Evolutionary conservation across 768 basidiomycete species (phyloP).

Genomic region (Nevesoporus exiguus): DNA sequence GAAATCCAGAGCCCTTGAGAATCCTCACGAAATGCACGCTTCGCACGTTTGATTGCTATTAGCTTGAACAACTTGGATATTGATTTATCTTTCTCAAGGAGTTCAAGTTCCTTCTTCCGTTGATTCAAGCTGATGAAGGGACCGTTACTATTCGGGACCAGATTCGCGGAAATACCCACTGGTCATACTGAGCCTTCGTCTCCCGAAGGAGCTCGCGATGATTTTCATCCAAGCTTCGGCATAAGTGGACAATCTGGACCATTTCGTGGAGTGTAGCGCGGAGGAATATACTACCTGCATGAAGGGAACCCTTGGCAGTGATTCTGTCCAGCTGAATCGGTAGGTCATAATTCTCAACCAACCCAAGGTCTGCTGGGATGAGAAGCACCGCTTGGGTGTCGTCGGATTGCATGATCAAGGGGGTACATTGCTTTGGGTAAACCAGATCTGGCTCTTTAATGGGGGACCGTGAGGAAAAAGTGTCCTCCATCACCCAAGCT

Average conservation of each 20-base stretch:
- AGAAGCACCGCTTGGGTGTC: slow-evolving; percentile 2
- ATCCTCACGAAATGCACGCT: neutral
- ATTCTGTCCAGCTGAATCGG: neutral
- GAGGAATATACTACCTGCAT: slow-evolving; percentile 4
- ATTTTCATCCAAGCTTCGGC: neutral
- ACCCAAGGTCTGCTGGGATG: slow-evolving; percentile 5
- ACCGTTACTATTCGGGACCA: neutral
- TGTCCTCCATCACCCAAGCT: neutral
- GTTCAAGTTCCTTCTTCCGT: neutral
- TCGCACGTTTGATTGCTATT: neutral
- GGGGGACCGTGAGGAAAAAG: slow-evolving; percentile 2
- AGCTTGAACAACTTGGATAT: neutral
- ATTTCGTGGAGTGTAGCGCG: slow-evolving; percentile 4
- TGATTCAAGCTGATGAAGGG: neutral
- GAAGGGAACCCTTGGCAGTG: neutral
- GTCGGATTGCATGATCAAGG: slow-evolving; percentile 10
- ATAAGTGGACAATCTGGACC: neutral
- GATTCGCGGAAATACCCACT: neutral
- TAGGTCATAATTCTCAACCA: neutral
- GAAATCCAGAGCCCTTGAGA: neutral
- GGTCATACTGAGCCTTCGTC: neutral
- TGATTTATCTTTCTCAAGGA: neutral
- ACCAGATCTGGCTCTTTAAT: neutral
- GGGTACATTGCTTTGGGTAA: neutral
- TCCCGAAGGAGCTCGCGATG: neutral